Base-by-base conservation (phyloP, 306 rosid species). In the Inga oerstediana region DNA sequence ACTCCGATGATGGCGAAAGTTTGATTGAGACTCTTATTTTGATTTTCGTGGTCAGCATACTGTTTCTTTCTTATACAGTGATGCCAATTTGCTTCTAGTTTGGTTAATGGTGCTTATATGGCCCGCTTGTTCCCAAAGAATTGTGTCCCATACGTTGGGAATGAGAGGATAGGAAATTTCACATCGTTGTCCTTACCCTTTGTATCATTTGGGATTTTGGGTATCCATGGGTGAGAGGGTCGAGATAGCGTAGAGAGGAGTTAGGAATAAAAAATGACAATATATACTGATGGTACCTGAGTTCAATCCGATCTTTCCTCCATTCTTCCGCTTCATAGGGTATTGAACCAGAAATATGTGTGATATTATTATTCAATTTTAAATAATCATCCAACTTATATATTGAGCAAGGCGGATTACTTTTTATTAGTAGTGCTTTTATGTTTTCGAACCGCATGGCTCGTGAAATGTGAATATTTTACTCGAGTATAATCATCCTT, bases 21-120 rank as follows among this genome's bases (percentile, higher is more conserved):
- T 87, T 78, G 52, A 59, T 64, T 11, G 74, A 44, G 54, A 77
- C 74, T 73, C 82, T 15, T 59, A 5, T 74, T 70, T 68, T 64
- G 41, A 79, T 81, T 79, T 81, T 78, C 20, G 56, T 71, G 15
- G 5, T 81, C 76, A 76, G 43, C 37, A 13, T 59, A 51, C 49
- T 69, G 44, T 71, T 80, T 84, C 37, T 69, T 39, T 54, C 74
- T 52, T 59, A 46, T 68, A 3, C 52, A 14, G 22, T 68, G 14
- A 16, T 76, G 7, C 61, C 76, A 59, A 4, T 70, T 56, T 72
- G 79, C 51, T 71, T 62, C 74, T 37, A 27, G 65, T 34, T 81
- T 59, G 72, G 45, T 77, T 48, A 1, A 46, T 72, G 61, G 48
- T 30, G 30, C 56, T 61, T 70, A 48, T 49, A 44, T 39, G 10